Evolutionary conservation across 768 basidiomycete genomes (phyloP), one percentile per base, ranked within the genome.

Genomic region (Termitomyces titanicus): DNA sequence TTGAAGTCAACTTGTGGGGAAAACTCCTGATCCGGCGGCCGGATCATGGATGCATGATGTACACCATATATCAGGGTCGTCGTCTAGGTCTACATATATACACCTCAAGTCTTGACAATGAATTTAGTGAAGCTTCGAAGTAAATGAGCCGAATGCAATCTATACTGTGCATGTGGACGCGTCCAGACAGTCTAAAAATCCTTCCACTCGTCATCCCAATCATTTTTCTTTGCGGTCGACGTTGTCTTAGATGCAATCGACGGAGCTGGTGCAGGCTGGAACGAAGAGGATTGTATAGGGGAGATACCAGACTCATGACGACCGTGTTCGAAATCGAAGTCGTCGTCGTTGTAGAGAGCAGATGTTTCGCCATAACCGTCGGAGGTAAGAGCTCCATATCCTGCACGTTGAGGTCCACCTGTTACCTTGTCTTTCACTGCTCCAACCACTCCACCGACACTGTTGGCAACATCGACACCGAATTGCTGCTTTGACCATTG

Each of bases 401-500:
- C 75, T 57, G 74, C 62, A 61, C 82, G 69, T 46, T 76, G 64
- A 35, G 88, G 88, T 17, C 82, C 74, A 1, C 75, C 59, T 42
- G 54, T 73, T 24, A 88, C 69, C 4, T 65, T 75, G 35, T 86
- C 86, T 66, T 75, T 82, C 52, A 89, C 87, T 0, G 73, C 77
- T 35, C 79, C 82, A 31, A 89, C 85, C 9, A 89, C 79, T 37
- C 83, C 85, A 12, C 84, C 86, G 42, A 94, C 81, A 43, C 81
- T 85, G 62, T 82, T 87, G 49, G 82, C 92, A 8, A 96, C 88
- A 68, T 98, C 94, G 3, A 95, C 86, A 10, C 95, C 95, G 49
- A 85, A 78, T 68, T 84, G 86, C 44, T 70, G 68, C 72, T 84
- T 91, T 22, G 85, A 82, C 89, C 91, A 91, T 61, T 85, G 76